These are phyloP conservation scores for Gracilaria domingensis DNA, from an alignment of 23 red algal species.

Conservation along the genomic window DNA sequence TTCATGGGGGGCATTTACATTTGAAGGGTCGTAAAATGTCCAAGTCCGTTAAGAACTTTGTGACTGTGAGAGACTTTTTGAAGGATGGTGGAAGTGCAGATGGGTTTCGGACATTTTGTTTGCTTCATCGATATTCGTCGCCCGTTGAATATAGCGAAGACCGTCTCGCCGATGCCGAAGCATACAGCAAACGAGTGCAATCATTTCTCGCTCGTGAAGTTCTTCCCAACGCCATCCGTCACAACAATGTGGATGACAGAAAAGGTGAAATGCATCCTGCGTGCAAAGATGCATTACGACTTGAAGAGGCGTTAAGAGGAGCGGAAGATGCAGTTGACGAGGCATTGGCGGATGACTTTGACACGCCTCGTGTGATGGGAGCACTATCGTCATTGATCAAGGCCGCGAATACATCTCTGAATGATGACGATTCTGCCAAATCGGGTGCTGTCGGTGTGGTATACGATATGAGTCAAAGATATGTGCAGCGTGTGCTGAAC, in stretches of 20 bases:
- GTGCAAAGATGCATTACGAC: conserved; percentile 16
- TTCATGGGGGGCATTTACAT: conserved; percentile 84
- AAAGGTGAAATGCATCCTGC: conserved; percentile 28
- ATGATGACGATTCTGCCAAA: conserved; percentile 33
- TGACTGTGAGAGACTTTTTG: conserved; percentile 78
- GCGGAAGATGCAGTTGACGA: conserved; percentile 36
- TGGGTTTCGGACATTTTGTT: conserved; percentile 80
- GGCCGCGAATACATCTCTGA: conserved; percentile 20
- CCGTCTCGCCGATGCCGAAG: conserved; percentile 36
- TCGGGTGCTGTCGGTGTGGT: conserved; percentile 49
- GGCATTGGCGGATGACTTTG: conserved; percentile 67
- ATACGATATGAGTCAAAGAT: conserved; percentile 25
- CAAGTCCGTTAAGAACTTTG: conserved; percentile 95
- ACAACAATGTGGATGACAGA: background rate
- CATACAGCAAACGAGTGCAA: conserved; percentile 5
- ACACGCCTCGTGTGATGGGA: conserved; percentile 52
- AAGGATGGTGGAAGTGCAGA: conserved; percentile 55
- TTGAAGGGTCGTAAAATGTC: conserved; percentile 95
- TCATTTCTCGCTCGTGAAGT: conserved; percentile 40
- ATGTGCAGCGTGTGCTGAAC: conserved; percentile 15
- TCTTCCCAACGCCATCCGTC: conserved; percentile 7
- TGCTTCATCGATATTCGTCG: conserved; percentile 80
- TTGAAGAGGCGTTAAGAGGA: conserved; percentile 4
- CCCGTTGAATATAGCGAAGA: conserved; percentile 84
- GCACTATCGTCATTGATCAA: conserved; percentile 31